Evolutionary conservation across 805 yeast genomes (phyloP), one percentile per base, ranked within the genome.

Genomic region (Hanseniaspora singularis): DNA sequence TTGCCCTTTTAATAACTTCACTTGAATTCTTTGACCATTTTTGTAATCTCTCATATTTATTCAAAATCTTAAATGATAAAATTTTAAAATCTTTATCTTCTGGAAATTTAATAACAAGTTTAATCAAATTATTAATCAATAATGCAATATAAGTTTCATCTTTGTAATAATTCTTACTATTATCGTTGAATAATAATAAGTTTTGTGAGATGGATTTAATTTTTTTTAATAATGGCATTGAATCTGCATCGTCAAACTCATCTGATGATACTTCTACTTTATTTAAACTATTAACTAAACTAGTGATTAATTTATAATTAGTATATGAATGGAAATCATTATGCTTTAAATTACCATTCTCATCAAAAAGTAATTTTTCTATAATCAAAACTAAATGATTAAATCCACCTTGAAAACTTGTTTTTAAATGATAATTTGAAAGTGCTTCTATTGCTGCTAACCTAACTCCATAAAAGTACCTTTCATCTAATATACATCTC

Each of bases 391-490:
- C 62, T 44, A 92, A 66, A 57, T 84, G 89, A 34, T 68, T 69
- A 54, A 81, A 68, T 0, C 97, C 97, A 19, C 65, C 64, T 4
- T 37, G 33, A 27, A 61, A 61, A 2, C 32, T 38, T 4, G 51
- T 52, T 32, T 52, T 53, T 24, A 81, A 66, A 0, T 95, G 80
- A 44, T 77, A 69, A n/a, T 63, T 70, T 0, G 88, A 80, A 36
- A 92, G 66, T 0, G 92, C 92, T 38, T 65, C 61, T 1, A 94
- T 94, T 1, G 98, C 96, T 49, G 85, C 94, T 15, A 77, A 71
- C 49, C 99, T 69, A 1, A 92, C 77, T 3, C 96, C 96, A 61
- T 84, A 87, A 57, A 77, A 89, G 58, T 92, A 92, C 33, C 96
- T 67, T 5, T 70, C 57, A 59, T 92, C 99, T 74, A 88, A 70